Evolutionary conservation across 371 early-diverging fungal species (phyloP), one percentile per base, ranked within the genome.

Genomic region (Lichtheimia hyalospora): DNA sequence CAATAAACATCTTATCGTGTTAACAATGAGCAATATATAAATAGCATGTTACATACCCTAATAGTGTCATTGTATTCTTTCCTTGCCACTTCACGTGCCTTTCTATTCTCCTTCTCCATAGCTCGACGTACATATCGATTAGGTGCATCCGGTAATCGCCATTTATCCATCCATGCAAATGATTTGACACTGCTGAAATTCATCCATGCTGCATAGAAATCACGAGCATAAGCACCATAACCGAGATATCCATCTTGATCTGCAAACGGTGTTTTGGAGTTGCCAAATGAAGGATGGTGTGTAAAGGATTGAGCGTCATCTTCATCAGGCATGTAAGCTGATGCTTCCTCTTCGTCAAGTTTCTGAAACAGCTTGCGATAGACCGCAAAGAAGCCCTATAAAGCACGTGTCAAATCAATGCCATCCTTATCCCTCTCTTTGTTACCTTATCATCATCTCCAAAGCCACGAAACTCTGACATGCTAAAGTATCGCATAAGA

Each of bases 41-140:
- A 21, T 43, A 16, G 42, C 1, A 12, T 14, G 28, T 0, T 8
- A 57, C 74, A 70, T 85, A 84, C 86, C 59, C 84, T 57, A 1
- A 98, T 91, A 0, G 93, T 85, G 23, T 93, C 94, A 66, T 86
- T 91, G 69, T 90, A 98, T 62, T 93, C 95, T 24, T 84, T 82
- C 44, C 87, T 77, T n/a, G 87, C 96, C 4, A 73, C 65, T n/a
- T 93, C 93, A 34, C 97, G 74, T n/a, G 84, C 74, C 64, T 90
- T 91, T 67, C 86, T 85, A 74, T 97, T 97, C 57, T 96, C 94
- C 63, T 91, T 92, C 64, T 97, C 96, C 93, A 96, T 94, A 13
- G 83, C 73, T 49, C 97, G 75, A 10, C 93, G 86, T 5, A 91
- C 76, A 43, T 77, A 67, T 27, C 99, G 85, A 70, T 93, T 94